A percentile compares a stretch with the other conserved stretches of the same genome.
Conservation (phyloP, 257 asterid species). For the Salvia hispanica region DNA sequence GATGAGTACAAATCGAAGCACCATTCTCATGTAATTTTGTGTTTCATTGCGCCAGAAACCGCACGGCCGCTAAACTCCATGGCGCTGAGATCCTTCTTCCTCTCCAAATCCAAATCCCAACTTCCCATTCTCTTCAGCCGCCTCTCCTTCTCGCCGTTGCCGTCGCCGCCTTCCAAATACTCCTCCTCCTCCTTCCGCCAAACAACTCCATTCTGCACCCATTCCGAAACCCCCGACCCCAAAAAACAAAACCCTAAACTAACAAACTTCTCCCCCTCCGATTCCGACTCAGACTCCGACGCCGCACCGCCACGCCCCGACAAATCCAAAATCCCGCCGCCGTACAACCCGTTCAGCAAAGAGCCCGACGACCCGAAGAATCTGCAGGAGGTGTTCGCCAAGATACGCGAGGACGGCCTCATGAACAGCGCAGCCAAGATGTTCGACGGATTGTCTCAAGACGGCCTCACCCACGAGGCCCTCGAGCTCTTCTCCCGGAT, state of each 20-base stretch:
- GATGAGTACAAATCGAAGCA: no score
- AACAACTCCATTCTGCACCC: slow-evolving; percentile 36
- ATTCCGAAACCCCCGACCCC: slow-evolving; percentile 33
- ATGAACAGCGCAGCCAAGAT: slow-evolving; percentile 79
- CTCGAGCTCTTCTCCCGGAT: slow-evolving; percentile 67
- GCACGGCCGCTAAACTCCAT: slow-evolving; percentile 3
- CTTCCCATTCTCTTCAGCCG: slow-evolving; percentile 26
- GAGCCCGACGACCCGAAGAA: slow-evolving; percentile 70
- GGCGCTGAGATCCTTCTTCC: slow-evolving; percentile 37
- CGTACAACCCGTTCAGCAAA: slow-evolving; percentile 78
- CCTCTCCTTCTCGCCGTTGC: slow-evolving; percentile 27
- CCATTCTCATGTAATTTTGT: neutral
- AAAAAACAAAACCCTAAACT: slow-evolving; percentile 62
- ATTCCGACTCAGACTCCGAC: slow-evolving; percentile 47
- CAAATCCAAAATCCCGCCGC: slow-evolving; percentile 67
- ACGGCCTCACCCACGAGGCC: slow-evolving; percentile 88
- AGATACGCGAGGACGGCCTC: slow-evolving; percentile 63
- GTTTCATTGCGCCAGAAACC: slow-evolving; percentile 17
- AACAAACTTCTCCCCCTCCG: slow-evolving; percentile 80
- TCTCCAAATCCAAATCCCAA: slow-evolving; percentile 32
- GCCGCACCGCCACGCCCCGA: slow-evolving; percentile 19
- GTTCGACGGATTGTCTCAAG: slow-evolving; percentile 98
- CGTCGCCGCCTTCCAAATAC: slow-evolving; percentile 24
- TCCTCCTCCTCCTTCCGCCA: slow-evolving; percentile 9
- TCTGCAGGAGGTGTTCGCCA: slow-evolving; percentile 73